These are phyloP conservation scores for Lasiosphaeria hispida DNA, from an alignment of 495 filamentous ascomycete genomes.

Conservation along the genomic window DNA sequence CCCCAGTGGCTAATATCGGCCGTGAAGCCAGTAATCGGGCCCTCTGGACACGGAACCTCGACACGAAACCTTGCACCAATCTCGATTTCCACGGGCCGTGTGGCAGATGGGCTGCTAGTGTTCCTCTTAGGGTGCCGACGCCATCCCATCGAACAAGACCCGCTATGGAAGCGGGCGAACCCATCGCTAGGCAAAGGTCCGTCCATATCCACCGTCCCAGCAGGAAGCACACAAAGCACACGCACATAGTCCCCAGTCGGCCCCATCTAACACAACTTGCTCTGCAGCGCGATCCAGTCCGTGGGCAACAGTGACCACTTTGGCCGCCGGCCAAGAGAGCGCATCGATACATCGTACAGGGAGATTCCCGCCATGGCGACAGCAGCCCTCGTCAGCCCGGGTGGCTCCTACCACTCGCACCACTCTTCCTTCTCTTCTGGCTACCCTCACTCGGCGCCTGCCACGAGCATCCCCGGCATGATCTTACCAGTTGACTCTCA, in stretches of 20 bases:
- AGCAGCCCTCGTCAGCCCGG: conserved; percentile 46
- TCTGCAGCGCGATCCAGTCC: conserved; percentile 31
- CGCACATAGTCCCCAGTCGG: neutral
- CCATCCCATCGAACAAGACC: conserved; percentile 23
- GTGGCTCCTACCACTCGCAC: conserved; percentile 35
- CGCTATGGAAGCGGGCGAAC: conserved; percentile 54
- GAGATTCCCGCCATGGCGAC: conserved; percentile 48
- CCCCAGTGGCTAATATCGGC: neutral
- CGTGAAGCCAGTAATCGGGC: neutral
- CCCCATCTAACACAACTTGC: conserved; percentile 15
- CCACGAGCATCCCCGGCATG: conserved; percentile 41
- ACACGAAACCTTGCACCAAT: neutral
- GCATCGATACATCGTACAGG: conserved; percentile 34
- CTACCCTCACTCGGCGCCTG: conserved; percentile 38
- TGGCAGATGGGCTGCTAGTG: conserved; percentile 19
- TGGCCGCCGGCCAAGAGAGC: conserved; percentile 35
- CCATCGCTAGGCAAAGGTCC: conserved; percentile 49
- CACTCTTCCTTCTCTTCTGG: conserved; percentile 31
- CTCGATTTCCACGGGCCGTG: conserved; percentile 2
- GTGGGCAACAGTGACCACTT: conserved; percentile 34
- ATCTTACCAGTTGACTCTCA: conserved; percentile 44
- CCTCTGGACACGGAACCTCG: neutral
- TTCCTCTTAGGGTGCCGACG: conserved; percentile 15
- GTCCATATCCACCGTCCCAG: conserved; percentile 2
- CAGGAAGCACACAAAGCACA: neutral